phyloP scores from a whole-genome alignment of 257 asterid genomes.

The Przewalskia tangutica region DNA sequence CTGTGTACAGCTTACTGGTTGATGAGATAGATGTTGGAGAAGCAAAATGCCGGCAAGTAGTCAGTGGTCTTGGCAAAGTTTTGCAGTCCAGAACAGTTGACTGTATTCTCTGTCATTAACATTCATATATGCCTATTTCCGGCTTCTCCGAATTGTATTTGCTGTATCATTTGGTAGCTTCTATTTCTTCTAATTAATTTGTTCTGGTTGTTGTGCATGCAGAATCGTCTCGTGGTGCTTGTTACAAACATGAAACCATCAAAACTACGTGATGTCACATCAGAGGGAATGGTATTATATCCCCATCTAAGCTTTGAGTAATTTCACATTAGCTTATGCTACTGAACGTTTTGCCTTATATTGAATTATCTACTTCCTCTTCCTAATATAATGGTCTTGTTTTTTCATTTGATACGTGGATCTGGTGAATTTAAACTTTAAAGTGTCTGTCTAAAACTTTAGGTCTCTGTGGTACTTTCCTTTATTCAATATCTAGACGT shows the following conservation, averaged over 20 bases:
- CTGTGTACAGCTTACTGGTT: conserved; percentile 65
- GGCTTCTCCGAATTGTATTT: conserved; percentile 8
- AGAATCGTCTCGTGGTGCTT: conserved; percentile 79
- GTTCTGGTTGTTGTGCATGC: conserved; percentile 13
- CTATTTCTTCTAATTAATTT: conserved; percentile 8
- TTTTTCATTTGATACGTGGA: not conserved
- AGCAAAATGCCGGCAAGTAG: conserved; percentile 83
- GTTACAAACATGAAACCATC: conserved; percentile 94
- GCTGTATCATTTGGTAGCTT: conserved; percentile 1
- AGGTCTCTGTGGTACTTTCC: not conserved
- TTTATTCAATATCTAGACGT: not conserved
- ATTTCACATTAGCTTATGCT: not conserved
- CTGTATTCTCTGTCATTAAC: conserved; percentile 33
- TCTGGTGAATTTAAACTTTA: not conserved
- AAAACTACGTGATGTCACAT: conserved; percentile 82
- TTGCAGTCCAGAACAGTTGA: conserved; percentile 73
- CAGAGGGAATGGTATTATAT: conserved; percentile 85
- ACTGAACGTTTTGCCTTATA: not conserved
- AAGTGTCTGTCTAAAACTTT: not conserved
- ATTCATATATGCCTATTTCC: not conserved
- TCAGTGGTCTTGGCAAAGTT: conserved; percentile 93
- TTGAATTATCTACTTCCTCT: not conserved
- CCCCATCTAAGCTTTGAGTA: not conserved
- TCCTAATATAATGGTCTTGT: not conserved
- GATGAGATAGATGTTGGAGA: conserved; percentile 98